Evolutionary conservation across 2,329 filamentous ascomycete genomes (phyloP).

Genomic region (Fusarium goolgardi): DNA sequence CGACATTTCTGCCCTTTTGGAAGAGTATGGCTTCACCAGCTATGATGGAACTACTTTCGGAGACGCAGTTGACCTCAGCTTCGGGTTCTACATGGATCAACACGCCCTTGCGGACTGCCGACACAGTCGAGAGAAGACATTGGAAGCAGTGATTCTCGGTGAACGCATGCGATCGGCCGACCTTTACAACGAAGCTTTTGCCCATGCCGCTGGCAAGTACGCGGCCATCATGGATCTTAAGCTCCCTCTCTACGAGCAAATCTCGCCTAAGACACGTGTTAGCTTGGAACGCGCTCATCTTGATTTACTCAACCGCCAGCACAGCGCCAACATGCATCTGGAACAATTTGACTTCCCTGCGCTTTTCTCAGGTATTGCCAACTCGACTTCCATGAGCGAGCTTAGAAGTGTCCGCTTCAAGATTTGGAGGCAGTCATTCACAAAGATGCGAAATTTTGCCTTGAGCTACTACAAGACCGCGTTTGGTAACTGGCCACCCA

Average conservation of each 20-base stretch:
- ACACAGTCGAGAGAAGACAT: conserved; percentile 84
- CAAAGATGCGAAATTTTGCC: conserved; percentile 78
- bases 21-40: conserved; percentile 68
- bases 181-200: conserved; percentile 91
- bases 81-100: conserved; percentile 81
- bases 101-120: conserved; percentile 82
- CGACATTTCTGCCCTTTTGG: conserved; percentile 64
- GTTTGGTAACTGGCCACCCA: conserved; percentile 85
- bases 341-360: conserved; percentile 92
- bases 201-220: conserved; percentile 90
- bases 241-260: conserved; percentile 74
- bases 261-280: conserved; percentile 78
- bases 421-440: conserved; percentile 81
- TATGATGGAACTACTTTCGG: conserved; percentile 70
- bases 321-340: conserved; percentile 77
- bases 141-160: conserved; percentile 89
- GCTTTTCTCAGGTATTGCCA: conserved; percentile 87
- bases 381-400: conserved; percentile 81
- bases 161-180: conserved; percentile 85
- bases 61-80: conserved; percentile 70
- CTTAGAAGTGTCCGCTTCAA: conserved; percentile 85
- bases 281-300: conserved; percentile 85
- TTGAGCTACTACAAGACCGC: conserved; percentile 72
- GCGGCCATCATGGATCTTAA: conserved; percentile 75
- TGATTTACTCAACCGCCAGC: conserved; percentile 79